These are phyloP conservation scores for Physcomitrium patens DNA, from an alignment of 225 moss, liverwort and hornwort species.

Conservation along the genomic window DNA sequence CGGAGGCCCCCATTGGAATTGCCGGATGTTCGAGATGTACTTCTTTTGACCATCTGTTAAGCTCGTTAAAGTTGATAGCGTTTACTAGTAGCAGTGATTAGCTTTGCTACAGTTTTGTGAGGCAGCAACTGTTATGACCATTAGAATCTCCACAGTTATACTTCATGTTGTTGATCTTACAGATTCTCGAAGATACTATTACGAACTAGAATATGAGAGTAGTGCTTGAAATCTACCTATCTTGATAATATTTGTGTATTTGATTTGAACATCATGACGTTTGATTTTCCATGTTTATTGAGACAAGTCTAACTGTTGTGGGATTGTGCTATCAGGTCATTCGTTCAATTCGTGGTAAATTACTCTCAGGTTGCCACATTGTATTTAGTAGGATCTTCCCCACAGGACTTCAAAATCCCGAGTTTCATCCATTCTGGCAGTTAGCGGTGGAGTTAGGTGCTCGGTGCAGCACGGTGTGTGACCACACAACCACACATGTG, in stretches of 20 bases:
- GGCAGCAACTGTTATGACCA: neutral
- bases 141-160: neutral
- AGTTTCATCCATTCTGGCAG: slow-evolving; percentile 71
- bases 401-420: slow-evolving; percentile 55
- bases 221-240: neutral
- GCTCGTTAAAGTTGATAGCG: neutral
- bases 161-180: neutral
- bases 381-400: slow-evolving; percentile 85
- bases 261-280: neutral
- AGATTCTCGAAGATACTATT: neutral
- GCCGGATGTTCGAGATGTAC: slow-evolving; percentile 46
- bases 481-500: slow-evolving; percentile 62
- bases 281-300: neutral
- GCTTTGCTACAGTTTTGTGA: neutral
- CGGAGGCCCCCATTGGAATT: slow-evolving; percentile 30
- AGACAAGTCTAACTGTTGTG: neutral
- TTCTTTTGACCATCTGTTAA: neutral
- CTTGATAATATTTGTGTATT: neutral
- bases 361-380: slow-evolving; percentile 58
- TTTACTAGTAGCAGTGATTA: neutral
- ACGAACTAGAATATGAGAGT: slow-evolving; percentile 5
- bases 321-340: slow-evolving; percentile 53
- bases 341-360: slow-evolving; percentile 43
- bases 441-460: slow-evolving; percentile 75
- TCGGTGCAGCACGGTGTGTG: slow-evolving; percentile 50